Evolutionary conservation across 1,284 basidiomycete genomes (phyloP).

Genomic region (Sphagnurus paluster): DNA sequence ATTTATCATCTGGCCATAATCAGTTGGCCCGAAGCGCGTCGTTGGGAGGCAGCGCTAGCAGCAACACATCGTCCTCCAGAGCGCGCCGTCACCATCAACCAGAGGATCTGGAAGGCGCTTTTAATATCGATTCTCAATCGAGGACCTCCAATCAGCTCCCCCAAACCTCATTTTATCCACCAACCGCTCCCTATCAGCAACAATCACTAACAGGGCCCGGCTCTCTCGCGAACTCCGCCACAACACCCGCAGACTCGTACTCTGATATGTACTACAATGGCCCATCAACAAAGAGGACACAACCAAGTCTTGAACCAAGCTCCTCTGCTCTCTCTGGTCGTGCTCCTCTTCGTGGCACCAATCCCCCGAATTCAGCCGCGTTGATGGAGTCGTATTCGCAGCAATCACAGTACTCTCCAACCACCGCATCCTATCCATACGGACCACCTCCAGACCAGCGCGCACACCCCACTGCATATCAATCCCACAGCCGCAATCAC

Average conservation of each 20-base stretch:
- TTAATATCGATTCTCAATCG: constrained; percentile 48
- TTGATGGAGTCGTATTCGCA: constrained; percentile 70
- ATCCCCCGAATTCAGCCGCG: constrained; percentile 41
- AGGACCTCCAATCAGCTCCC: constrained; percentile 27
- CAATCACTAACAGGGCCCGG: constrained; percentile 40
- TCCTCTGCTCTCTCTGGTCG: constrained; percentile 49
- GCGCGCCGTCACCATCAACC: constrained; percentile 57
- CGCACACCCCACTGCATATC: constrained; percentile 42
- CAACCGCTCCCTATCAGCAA: constrained; percentile 56
- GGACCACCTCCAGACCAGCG: constrained; percentile 50
- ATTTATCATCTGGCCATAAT: constrained; percentile 49
- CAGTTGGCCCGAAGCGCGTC: constrained; percentile 68
- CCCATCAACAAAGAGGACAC: constrained; percentile 51
- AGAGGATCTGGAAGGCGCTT: constrained; percentile 73
- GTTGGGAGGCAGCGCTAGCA: constrained; percentile 47
- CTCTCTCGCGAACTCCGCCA: constrained; percentile 31
- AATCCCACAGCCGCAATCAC: constrained; percentile 58
- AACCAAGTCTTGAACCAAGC: constrained; percentile 51
- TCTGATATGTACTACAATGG: constrained; percentile 65
- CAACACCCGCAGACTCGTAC: constrained; percentile 47
- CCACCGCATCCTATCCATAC: constrained; percentile 54
- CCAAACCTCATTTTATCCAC: constrained; percentile 58
- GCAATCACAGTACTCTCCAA: constrained; percentile 65
- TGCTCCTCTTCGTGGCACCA: constrained; percentile 60
- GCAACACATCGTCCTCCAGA: constrained; percentile 38